These are phyloP conservation scores for Acanthamoeba divionensis DNA, from an alignment of 208 protist genomes.

Conservation along the genomic window DNA sequence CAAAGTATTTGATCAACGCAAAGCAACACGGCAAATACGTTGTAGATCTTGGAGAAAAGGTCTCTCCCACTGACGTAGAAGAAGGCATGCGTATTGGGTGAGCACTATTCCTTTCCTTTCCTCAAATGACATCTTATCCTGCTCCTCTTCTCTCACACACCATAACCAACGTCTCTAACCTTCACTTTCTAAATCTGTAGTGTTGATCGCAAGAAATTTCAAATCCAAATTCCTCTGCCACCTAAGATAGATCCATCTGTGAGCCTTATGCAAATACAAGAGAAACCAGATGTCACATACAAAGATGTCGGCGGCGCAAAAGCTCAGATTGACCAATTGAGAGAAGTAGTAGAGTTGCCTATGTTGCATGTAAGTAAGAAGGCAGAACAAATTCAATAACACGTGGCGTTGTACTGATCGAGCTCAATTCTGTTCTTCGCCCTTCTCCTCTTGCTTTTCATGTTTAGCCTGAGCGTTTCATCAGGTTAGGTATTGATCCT, in stretches of 20 bases:
- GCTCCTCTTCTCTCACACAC: not conserved
- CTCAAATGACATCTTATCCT: not conserved
- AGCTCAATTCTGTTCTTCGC: not conserved
- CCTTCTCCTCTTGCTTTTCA: not conserved
- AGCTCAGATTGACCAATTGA: slow-evolving; percentile 98
- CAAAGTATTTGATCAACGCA: slow-evolving; percentile 97
- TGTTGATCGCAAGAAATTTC: slow-evolving; percentile 96
- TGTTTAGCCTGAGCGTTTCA: slow-evolving; percentile 95
- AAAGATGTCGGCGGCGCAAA: slow-evolving; percentile 99
- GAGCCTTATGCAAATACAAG: slow-evolving; percentile 99
- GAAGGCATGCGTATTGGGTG: slow-evolving; percentile 99
- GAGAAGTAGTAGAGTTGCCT: slow-evolving; percentile 99
- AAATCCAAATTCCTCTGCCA: slow-evolving; percentile 99
- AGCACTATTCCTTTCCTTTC: not conserved
- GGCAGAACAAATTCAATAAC: no score
- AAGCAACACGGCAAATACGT: slow-evolving; percentile 98
- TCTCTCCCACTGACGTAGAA: slow-evolving; percentile 98
- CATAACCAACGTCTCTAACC: not conserved
- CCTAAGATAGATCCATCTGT: slow-evolving; percentile 99
- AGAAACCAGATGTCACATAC: slow-evolving; percentile 98
- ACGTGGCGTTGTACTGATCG: not conserved
- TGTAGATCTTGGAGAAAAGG: slow-evolving; percentile 96
- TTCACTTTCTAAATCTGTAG: slow-evolving; percentile 44
- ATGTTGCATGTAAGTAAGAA: slow-evolving; percentile 89
- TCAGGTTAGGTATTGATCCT: slow-evolving; percentile 97